Base-by-base conservation (phyloP, 2,329 filamentous ascomycete species). In the Penicillium psychrosexuale region DNA sequence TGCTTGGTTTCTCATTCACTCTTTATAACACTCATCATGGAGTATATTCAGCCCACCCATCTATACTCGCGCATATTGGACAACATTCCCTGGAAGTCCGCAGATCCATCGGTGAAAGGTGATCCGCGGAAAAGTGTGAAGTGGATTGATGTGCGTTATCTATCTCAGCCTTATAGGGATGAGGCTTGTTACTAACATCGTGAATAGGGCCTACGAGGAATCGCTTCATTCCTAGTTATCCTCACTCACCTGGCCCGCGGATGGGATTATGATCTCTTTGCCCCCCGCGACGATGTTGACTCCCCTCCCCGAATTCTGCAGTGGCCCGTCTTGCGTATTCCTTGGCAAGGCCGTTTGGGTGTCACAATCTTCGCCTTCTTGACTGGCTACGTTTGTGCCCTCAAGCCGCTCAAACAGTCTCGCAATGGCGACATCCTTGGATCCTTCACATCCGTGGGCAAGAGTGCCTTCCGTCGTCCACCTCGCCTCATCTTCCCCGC, bases 361-460 rank as follows among this genome's bases (percentile, higher is more conserved):
- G 80, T 83, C 38, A 80, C 80, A 53, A 81, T 82, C 65, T 83
- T 83, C 61, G 78, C 79, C 47, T 81, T 83, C 59, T 69, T 83
- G 52, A 82, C 80, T 2, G 80, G 80, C 53, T 82, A 82, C 59
- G 80, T 83, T 19, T 82, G 80, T 65, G 80, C 79, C 27, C 72
- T 82, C 55, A 82, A 82, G 64, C 80, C 80, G 1, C 68, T 82
- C 15, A 80, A 79, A 64, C 77, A 79, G 43, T 75, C 77, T 27
- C 77, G 78, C 24, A 73, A 76, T 11, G 75, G 77, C 37, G 77
- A 82, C 57, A 59, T 67, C 22, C 62, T 73, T 11, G 77, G 71
- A 7, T 73, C 80, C 5, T 73, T 82, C 53, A 72, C 73, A 43
- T 74, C 79, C 24, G 69, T 83, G 37, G 78, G 77, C 33, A 80